phyloP scores from a whole-genome alignment of 1,139 yeast species.

The Wickerhamomyces sp. region DNA sequence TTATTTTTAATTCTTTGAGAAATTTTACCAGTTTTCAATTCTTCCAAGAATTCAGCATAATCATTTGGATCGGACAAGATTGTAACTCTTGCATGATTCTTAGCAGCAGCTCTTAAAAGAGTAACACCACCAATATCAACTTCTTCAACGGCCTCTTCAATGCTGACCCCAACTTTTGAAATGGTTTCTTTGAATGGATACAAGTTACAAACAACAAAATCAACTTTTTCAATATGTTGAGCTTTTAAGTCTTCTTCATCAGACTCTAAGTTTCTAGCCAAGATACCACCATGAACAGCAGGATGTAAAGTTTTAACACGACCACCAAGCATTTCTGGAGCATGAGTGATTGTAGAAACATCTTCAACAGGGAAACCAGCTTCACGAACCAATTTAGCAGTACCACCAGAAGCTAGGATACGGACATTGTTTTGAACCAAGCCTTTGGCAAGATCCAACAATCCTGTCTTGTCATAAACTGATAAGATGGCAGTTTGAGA shows the following conservation, averaged over 20 bases:
- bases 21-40: constrained; percentile 69
- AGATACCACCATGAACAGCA: constrained; percentile 97
- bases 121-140: constrained; percentile 99
- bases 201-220: constrained; percentile 93
- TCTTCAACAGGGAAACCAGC: constrained; percentile 98
- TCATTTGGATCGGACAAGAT: constrained; percentile 92
- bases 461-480: constrained; percentile 95
- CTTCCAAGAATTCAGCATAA: constrained; percentile 80
- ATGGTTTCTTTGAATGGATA: constrained; percentile 98
- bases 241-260: constrained; percentile 84
- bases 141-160: constrained; percentile 97
- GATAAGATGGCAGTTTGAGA: constrained; percentile 89
- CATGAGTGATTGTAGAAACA: constrained; percentile 90
- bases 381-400: constrained; percentile 89
- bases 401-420: constrained; percentile 95
- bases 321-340: constrained; percentile 98
- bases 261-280: constrained; percentile 86
- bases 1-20: constrained; percentile 70
- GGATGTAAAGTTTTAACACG: constrained; percentile 98
- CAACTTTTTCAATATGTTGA: constrained; percentile 92
- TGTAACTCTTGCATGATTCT: constrained; percentile 94
- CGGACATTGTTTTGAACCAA: constrained; percentile 83
- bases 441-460: constrained; percentile 93
- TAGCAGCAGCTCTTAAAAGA: constrained; percentile 95
- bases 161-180: constrained; percentile 90